Conservation (phyloP, 2,329 filamentous ascomycete species). For the Aspergillus udagawae region DNA sequence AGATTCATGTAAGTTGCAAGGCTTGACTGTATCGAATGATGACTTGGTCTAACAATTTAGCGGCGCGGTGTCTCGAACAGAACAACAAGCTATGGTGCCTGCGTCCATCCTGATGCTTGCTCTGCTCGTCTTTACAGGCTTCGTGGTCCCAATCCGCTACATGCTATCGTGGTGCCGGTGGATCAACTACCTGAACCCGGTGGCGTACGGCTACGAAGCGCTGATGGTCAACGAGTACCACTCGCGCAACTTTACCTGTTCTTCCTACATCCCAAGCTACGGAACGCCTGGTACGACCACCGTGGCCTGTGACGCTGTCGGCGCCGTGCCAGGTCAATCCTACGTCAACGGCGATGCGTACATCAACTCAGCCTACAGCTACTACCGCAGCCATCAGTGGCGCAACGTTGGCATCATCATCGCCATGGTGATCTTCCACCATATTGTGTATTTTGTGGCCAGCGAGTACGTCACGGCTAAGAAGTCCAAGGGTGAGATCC, state of each 20-base stretch:
- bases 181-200: conserved; percentile 76
- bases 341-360: conserved; percentile 58
- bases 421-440: conserved; percentile 59
- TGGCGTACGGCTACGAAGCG: conserved; percentile 75
- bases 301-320: conserved; percentile 57
- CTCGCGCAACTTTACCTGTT: conserved; percentile 55
- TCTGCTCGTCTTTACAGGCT: conserved; percentile 49
- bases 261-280: conserved; percentile 35
- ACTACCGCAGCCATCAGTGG: conserved; percentile 60
- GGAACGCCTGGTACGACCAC: conserved; percentile 19
- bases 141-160: conserved; percentile 46
- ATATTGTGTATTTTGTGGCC: conserved; percentile 58
- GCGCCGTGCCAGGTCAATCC: conserved; percentile 50
- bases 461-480: conserved; percentile 61
- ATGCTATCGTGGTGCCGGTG: conserved; percentile 79
- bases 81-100: conserved; percentile 55
- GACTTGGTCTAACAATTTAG: no score
- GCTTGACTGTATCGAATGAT: no score
- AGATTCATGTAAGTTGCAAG: conserved; percentile 58
- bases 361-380: conserved; percentile 52
- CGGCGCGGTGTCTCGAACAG: conserved; percentile 66
- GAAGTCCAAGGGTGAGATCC: conserved; percentile 72
- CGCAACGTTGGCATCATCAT: conserved; percentile 67
- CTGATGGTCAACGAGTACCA: conserved; percentile 82
- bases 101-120: conserved; percentile 47